Evolutionary conservation across 2,329 filamentous ascomycete genomes (phyloP), one percentile per base, ranked within the genome.

Genomic region (Xylaria multiplex): DNA sequence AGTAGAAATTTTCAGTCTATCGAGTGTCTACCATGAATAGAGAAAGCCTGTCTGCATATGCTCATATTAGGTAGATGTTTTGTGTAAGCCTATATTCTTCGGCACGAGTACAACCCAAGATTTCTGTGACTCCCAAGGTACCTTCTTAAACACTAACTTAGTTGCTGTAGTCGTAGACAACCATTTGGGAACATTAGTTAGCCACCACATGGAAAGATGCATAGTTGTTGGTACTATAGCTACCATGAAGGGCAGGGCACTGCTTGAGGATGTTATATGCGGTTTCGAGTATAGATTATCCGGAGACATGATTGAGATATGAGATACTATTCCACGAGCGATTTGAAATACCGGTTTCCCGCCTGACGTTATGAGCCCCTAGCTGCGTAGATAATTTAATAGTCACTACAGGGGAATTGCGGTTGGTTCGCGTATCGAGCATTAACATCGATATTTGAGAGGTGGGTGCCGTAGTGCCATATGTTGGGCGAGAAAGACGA

Each of bases 161-260:
- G 37, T 40, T 5, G 37, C 37, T 13, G 11, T 40, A 40, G 11
- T 13, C 32, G 32, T 2, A 35, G 32, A 3, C 37, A 22, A 24
- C 16, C 48, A 50, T 50, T 22, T 48, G 32, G 22, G 54, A 46
- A 9, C 54, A 24, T 22, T 57, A 57, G 37, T 57, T 57, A 14
- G 46, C 43, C 6, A 40, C 46, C 9, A 45, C 54, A 19, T 57
- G 54, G 19, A 40, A 57, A 32, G 40, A 46, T 16, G 7, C 19
- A 22, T 42, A 57, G 40, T 57, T 45, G 54, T 57, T 57, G 8
- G 40, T 57, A 7, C 54, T 42, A 24, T 45, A 57, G 14, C 54
- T 57, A 40, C 54, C 54, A 24, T 45, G 54, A 9, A 19, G 40
- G 22, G 9, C 8, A 24, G 40, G 30, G 54, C 53, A 56, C 42